These are phyloP conservation scores for Arthroderma sp. DNA, from an alignment of 2,329 filamentous ascomycete genomes.

Conservation along the genomic window DNA sequence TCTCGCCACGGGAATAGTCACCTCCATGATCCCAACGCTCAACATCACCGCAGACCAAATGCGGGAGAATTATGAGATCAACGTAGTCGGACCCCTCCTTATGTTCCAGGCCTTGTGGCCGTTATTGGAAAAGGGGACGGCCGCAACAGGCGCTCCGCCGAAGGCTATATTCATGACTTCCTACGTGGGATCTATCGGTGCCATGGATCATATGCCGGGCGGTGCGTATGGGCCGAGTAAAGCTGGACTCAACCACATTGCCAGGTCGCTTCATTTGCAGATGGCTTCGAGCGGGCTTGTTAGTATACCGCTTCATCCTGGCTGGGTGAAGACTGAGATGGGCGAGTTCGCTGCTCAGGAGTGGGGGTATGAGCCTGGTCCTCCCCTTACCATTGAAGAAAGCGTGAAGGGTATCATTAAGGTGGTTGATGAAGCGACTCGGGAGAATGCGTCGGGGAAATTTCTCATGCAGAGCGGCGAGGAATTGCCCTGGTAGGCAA, in stretches of 20 bases:
- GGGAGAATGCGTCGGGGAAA: constrained; percentile 22
- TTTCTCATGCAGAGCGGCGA: constrained; percentile 22
- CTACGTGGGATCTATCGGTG: constrained; percentile 14
- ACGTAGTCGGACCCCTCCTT: constrained; percentile 24
- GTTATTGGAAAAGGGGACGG: constrained; percentile 8
- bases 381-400: constrained; percentile 20
- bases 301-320: constrained; percentile 22
- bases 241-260: constrained; percentile 14
- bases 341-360: constrained; percentile 20
- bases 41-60: constrained; percentile 11
- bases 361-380: constrained; percentile 18
- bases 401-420: constrained; percentile 22
- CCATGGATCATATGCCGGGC: constrained; percentile 12
- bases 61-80: constrained; percentile 12
- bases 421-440: constrained; percentile 25
- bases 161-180: constrained; percentile 14
- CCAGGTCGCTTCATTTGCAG: constrained; percentile 16
- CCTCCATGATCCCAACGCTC: constrained; percentile 48
- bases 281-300: constrained; percentile 11
- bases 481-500: constrained; percentile 12
- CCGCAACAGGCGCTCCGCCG: constrained; percentile 2
- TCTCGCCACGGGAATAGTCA: constrained; percentile 28
- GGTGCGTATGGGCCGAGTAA: constrained; percentile 15
- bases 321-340: constrained; percentile 21
- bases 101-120: constrained; percentile 15